Base-by-base conservation (phyloP, 1,139 yeast species). In the Blastobotrys ciferrii region DNA sequence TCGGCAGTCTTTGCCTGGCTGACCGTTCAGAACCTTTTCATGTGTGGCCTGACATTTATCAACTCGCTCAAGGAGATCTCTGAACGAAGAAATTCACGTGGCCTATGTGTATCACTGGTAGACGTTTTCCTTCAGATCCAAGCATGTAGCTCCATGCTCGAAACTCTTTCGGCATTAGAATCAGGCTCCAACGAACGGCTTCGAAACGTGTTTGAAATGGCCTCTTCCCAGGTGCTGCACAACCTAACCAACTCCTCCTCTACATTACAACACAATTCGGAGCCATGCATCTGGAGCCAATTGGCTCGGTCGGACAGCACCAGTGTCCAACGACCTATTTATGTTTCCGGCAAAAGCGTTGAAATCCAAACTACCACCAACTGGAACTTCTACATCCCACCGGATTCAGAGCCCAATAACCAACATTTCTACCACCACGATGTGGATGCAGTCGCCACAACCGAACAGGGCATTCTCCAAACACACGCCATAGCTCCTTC, bases 1-100 rank as follows among this genome's bases (percentile, higher is more conserved):
- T 45, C 47, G 14, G 47, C 47, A 1, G 47, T 45, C 2, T 45
- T 45, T 28, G 23, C 44, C 9, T 45, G 47, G 47, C 40, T 45
- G 15, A 45, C 47, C 9, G 47, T 39, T 3, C 47, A 45, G 17
- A 45, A 39, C 23, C 35, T 45, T 2, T 45, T 45, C 23, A 45
- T 45, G 43, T 45, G 47, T 15, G 47, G 47, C 32, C 32, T 45
- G 18, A 45, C 47, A 2, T 45, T 36, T 32, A 41, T 45, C 5
- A 45, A 45, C 32, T 45, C 47, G 12, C 28, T 45, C 2, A 38
- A 40, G 25, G 47, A 19, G 17, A 35, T 45, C n/a, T 32, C 44
- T 11, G 47, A 45, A 15, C 39, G 15, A 30, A 31, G 23, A 11
- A 19, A 35, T 20, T 32, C 43, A 2, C 44, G 18, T 13, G 18